phyloP scores from a whole-genome alignment of 495 filamentous ascomycete species.

The Pyrenopolyporus hunteri region DNA sequence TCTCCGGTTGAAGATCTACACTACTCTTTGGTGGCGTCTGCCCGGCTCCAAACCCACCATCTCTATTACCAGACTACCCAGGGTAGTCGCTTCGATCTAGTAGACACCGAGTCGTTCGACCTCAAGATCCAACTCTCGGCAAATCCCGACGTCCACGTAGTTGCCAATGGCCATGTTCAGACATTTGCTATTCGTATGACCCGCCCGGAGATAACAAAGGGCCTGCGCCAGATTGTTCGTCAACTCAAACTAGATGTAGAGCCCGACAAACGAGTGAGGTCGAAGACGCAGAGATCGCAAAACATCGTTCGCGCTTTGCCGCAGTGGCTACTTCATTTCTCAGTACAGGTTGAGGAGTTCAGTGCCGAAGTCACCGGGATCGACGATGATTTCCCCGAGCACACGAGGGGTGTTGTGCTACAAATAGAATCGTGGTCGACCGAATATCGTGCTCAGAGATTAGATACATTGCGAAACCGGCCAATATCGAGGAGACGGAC shows the following conservation, averaged over 20 bases:
- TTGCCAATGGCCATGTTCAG: conserved; percentile 78
- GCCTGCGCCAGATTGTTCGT: conserved; percentile 86
- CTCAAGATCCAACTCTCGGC: conserved; percentile 84
- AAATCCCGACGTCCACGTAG: conserved; percentile 81
- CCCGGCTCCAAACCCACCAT: conserved; percentile 84
- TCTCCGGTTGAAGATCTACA: conserved; percentile 82
- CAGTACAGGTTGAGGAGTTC: conserved; percentile 85
- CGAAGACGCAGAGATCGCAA: conserved; percentile 54
- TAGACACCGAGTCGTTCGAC: conserved; percentile 85
- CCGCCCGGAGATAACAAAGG: conserved; percentile 86
- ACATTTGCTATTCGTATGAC: conserved; percentile 90
- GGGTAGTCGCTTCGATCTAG: conserved; percentile 79
- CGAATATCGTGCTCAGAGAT: conserved; percentile 84
- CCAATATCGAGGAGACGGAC: conserved; percentile 62
- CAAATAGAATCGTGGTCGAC: conserved; percentile 90
- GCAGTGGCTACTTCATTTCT: conserved; percentile 81
- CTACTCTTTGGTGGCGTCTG: conserved; percentile 81
- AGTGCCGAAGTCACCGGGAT: conserved; percentile 89
- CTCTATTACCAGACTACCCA: conserved; percentile 93
- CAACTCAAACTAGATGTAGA: conserved; percentile 71
- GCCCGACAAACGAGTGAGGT: conserved; percentile 61
- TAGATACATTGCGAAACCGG: conserved; percentile 58
- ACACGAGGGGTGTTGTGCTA: conserved; percentile 78
- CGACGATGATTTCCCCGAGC: conserved; percentile 77
- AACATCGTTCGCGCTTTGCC: conserved; percentile 82